Evolutionary conservation across 352 stramenopile species (phyloP).

Genomic region (Globisporangium nagaii): DNA sequence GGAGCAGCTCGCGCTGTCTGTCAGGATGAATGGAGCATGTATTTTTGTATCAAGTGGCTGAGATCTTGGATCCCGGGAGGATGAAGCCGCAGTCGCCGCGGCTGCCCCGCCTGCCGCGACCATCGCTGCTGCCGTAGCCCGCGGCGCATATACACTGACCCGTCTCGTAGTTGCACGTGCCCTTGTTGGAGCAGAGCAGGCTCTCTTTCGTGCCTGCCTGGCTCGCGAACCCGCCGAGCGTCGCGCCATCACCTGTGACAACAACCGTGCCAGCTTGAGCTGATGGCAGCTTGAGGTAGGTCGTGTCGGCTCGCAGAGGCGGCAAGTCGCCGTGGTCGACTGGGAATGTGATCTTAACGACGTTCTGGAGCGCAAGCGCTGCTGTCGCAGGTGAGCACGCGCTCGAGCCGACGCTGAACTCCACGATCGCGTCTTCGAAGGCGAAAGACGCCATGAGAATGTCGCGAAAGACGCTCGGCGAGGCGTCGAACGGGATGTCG

Average conservation of each 20-base stretch:
- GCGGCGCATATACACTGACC: slow-evolving; percentile 43
- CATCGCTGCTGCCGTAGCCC: slow-evolving; percentile 60
- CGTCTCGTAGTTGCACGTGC: slow-evolving; percentile 66
- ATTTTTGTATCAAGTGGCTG: not conserved
- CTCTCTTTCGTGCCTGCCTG: slow-evolving; percentile 88
- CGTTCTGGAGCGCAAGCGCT: slow-evolving; percentile 20
- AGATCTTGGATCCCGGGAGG: not conserved
- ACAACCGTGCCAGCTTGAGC: slow-evolving; percentile 13
- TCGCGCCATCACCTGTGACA: slow-evolving; percentile 33
- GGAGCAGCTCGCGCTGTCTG: no score
- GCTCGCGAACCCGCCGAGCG: slow-evolving; percentile 30
- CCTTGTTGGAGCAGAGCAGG: slow-evolving; percentile 82
- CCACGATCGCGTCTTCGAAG: slow-evolving; percentile 46
- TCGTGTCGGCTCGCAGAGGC: slow-evolving; percentile 30
- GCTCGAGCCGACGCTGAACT: slow-evolving; percentile 30
- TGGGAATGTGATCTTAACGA: slow-evolving; percentile 51
- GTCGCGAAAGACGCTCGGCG: slow-evolving; percentile 30
- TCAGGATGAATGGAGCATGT: not conserved
- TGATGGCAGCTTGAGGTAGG: slow-evolving; percentile 18
- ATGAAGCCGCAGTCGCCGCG: slow-evolving; percentile 60
- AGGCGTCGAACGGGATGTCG: slow-evolving; percentile 54
- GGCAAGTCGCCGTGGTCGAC: slow-evolving; percentile 48
- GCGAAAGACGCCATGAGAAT: slow-evolving; percentile 42
- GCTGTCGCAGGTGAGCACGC: slow-evolving; percentile 29
- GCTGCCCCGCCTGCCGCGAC: slow-evolving; percentile 43